These are phyloP conservation scores for Metschnikowia rubicola DNA, from an alignment of 805 yeast genomes.

Conservation along the genomic window DNA sequence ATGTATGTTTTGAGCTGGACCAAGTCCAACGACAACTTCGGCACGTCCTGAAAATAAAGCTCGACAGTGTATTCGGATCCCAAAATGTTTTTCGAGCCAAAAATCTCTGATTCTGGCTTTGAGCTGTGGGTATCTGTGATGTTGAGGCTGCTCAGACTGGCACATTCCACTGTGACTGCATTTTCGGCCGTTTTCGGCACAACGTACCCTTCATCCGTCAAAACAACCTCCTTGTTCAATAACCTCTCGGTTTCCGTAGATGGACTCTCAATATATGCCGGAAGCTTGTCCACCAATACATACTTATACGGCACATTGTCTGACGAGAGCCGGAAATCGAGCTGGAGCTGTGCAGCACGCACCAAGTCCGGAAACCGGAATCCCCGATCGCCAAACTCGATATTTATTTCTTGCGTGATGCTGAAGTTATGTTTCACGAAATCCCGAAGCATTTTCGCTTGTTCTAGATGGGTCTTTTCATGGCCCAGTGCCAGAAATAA, in stretches of 20 bases:
- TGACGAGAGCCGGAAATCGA: conserved; percentile 19
- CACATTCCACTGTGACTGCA: background rate
- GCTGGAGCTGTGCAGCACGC: conserved; percentile 41
- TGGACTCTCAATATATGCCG: conserved; percentile 7
- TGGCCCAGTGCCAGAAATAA: background rate
- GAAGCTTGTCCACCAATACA: conserved; percentile 12
- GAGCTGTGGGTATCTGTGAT: background rate
- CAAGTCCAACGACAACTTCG: conserved; percentile 44
- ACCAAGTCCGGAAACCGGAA: conserved; percentile 66
- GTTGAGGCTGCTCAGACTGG: background rate
- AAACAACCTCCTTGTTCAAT: background rate
- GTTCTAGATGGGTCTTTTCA: background rate
- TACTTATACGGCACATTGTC: conserved; percentile 11
- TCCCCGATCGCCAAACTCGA: conserved; percentile 36
- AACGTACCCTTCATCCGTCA: conserved; percentile 1
- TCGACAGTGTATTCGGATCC: conserved; percentile 21
- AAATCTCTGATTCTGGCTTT: too few species aligned
- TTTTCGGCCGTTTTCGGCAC: background rate
- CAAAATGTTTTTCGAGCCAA: background rate
- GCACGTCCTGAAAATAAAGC: conserved; percentile 37
- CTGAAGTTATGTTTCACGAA: conserved; percentile 9
- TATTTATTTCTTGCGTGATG: conserved; percentile 22
- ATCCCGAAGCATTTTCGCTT: conserved; percentile 10
- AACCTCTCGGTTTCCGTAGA: background rate
- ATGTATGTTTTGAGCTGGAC: conserved; percentile 33